Evolutionary conservation across 495 filamentous ascomycete species (phyloP), one percentile per base, ranked within the genome.

Genomic region (Halenospora varia): DNA sequence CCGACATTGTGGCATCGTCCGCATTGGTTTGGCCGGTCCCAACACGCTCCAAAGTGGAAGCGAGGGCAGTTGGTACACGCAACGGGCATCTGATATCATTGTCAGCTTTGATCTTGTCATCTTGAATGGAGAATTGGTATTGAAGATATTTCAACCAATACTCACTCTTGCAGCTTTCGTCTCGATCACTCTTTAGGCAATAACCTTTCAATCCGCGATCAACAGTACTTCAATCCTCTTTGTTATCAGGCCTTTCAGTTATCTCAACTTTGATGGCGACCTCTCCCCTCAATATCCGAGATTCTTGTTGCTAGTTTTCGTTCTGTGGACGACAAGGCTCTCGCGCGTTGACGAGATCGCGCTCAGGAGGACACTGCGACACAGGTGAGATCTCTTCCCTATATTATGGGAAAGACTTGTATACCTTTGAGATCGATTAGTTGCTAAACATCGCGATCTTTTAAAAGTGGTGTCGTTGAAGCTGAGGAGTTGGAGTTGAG

Each of bases 21-120:
- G 24, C 59, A 62, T 39, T 49, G 54, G 26, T 52, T 53, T n/a
- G 40, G 13, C 13, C 6, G 17, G 4, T 62, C 39, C 3, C 39
- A 15, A 48, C 59, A 62, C n/a, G 11, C 6, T 10, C 59, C 59
- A 24, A 53, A 62, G 50, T 62, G 59, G 35, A 62, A 62, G 17
- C 47, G 26, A 25, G 53, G n/a, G 20, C 59, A 62, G 22, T 62
- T 62, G 1, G 53, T 53, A 42, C 59, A 62, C 1, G 59, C 29
- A 4, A 35, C 4, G 13, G 29, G 29, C 29, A 35, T 35, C 29
- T 35, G 29, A 4, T 35, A 6, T 13, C 13, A 6, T 4, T 4
- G 4, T 35, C 29, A 35, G 29, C 29, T 13, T 35, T 13, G 13
- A 35, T 13, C 13, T 6, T 35, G 4, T 13, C 29, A 35, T 35